Evolutionary conservation across 352 stramenopile species (phyloP).

Genomic region (Phytophthora crassamura): DNA sequence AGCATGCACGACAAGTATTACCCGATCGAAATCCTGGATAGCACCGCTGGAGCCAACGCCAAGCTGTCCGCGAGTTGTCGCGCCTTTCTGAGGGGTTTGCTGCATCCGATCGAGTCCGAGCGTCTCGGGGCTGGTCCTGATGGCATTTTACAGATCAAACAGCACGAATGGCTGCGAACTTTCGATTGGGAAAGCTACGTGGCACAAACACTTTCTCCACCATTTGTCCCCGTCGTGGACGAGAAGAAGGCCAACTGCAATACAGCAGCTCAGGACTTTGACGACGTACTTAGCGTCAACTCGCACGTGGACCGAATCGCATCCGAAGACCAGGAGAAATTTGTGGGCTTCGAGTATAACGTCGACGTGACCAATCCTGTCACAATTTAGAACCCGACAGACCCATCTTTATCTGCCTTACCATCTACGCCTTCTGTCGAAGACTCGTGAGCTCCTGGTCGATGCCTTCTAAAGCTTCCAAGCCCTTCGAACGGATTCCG

Average conservation of each 20-base stretch:
- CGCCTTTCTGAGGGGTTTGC: constrained; percentile 53
- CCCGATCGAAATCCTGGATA: constrained; percentile 52
- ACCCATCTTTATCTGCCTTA: neutral
- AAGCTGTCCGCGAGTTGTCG: constrained; percentile 40
- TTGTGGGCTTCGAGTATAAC: constrained; percentile 71
- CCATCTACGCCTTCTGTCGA: constrained; percentile 2
- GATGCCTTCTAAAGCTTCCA: constrained; percentile 67
- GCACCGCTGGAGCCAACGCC: constrained; percentile 16
- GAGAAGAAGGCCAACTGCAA: constrained; percentile 71
- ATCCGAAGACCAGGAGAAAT: constrained; percentile 55
- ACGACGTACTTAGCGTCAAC: constrained; percentile 66
- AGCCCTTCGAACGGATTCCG: constrained; percentile 53
- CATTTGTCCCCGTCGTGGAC: constrained; percentile 62
- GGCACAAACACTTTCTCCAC: constrained; percentile 37
- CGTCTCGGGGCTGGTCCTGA: constrained; percentile 44
- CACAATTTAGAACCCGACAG: constrained; percentile 20
- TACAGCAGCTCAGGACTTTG: constrained; percentile 66
- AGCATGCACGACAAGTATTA: constrained; percentile 53
- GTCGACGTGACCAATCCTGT: constrained; percentile 36
- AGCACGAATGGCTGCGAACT: constrained; percentile 57
- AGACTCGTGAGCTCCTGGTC: constrained; percentile 42
- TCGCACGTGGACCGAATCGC: constrained; percentile 39
- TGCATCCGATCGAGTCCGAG: constrained; percentile 54
- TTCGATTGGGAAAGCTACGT: constrained; percentile 69
- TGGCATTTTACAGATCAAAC: constrained; percentile 49